Base-by-base conservation (phyloP, 2,329 filamentous ascomycete genomes). In the Claviceps sp. region DNA sequence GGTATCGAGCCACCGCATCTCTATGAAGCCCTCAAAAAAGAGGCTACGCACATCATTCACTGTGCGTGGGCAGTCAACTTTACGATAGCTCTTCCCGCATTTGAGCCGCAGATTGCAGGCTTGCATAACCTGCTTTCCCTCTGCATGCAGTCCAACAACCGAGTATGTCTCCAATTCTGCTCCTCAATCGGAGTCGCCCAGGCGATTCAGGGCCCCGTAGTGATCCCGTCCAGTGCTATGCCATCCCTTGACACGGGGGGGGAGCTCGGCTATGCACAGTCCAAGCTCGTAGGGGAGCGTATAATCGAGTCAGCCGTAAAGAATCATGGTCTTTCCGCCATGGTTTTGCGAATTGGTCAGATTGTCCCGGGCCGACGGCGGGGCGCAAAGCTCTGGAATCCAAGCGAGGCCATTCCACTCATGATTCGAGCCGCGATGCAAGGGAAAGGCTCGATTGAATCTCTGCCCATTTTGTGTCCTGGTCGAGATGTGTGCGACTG, bases 21-120 rank as follows among this genome's bases (percentile, higher is more conserved):
- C 42, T 68, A 68, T 30, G 34, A 56, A 11, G 56, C 60, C 11
- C 57, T 74, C 1, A 50, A 47, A 11, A 45, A 50, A 6, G 53
- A 64, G 1, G 58, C 78, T 1, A 69, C 69, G 0, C 60, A 61
- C 13, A 67, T 77, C 19, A 72, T 79, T 26, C 75, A 79, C 63
- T 68, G 68, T 55, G 74, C 75, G 0, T 78, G 76, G 76, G 65
- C 73, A 1, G 76, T 80, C 30, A 79, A 80, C 60, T 80, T 80
- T 65, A 78, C 77, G 59, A 68, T 78, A 56, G 65, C 65, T 0
- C 65, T 80, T 1, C 63, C 65, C 2, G 74, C 68, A 50, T 79
- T 80, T 55, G 76, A 50, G 42, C 22, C 76, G 48, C 68, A 72
- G 56, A 69, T 79, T 47, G 64, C 62, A 6, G 74, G 73, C 1